Conservation (phyloP, 129 eudicot genomes). For the Heracleum sosnowskyi region DNA sequence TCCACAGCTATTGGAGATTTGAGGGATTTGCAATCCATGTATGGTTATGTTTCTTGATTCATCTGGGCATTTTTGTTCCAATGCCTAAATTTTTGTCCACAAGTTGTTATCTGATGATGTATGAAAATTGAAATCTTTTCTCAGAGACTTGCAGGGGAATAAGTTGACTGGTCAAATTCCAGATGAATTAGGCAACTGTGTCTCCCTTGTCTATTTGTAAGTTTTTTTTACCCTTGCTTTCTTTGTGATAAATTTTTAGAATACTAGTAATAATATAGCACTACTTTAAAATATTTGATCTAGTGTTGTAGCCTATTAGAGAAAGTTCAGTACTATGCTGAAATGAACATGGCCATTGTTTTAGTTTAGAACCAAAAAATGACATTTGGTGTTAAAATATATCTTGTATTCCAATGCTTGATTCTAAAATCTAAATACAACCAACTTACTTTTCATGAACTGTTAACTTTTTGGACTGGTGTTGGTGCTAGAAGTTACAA, state of each 20-base stretch:
- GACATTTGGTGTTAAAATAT: background rate
- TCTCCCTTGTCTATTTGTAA: slow-evolving; percentile 48
- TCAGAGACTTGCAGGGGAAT: slow-evolving; percentile 78
- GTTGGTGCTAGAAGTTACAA: background rate
- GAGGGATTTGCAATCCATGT: slow-evolving; percentile 57
- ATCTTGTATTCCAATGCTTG: background rate
- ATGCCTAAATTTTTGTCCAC: background rate
- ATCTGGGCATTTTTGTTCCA: background rate
- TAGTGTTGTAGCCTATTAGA: background rate
- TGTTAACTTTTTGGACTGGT: background rate
- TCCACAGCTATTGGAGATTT: slow-evolving; percentile 73
- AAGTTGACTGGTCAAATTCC: slow-evolving; percentile 82
- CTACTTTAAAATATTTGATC: background rate
- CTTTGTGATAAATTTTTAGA: background rate
- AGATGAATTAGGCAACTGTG: slow-evolving; percentile 77
- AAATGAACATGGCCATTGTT: background rate
- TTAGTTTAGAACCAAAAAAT: background rate
- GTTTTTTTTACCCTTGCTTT: background rate
- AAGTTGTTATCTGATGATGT: background rate
- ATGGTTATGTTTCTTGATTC: slow-evolving; percentile 27
- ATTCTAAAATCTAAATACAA: too few relatives aligned
- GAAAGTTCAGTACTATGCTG: background rate
- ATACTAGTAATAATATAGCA: background rate
- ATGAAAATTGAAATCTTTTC: background rate
- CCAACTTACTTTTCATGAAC: background rate